Base-by-base conservation (phyloP, 176 grass and related monocot genomes). In the Lolium perenne region DNA sequence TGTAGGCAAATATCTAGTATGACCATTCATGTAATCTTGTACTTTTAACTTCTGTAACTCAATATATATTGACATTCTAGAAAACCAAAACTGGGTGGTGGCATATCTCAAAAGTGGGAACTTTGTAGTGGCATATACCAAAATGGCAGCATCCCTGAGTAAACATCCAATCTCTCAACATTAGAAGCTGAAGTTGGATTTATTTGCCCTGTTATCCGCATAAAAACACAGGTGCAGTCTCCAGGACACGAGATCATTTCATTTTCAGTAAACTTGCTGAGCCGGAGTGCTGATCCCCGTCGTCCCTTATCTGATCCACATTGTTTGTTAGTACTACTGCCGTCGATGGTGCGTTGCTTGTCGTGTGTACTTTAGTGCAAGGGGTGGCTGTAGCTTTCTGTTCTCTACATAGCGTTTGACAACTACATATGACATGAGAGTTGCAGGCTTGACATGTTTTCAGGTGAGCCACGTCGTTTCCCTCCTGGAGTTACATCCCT, bases 291-390 rank as follows among this genome's bases (percentile, higher is more conserved):
- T 50, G 45, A 74, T 50, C 71, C 45, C 16, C 12, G 35, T 40
- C 0, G 16, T 16, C 35, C 38, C 35, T 69, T 69, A 69, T 69
- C 66, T 35, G 16, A 69, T 69, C 46, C 2, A 35, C 2, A 35
- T 35, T 35, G 32, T 35, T 35, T 35, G 32, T 35, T 35, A 50
- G 22, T 17, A 9, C 22, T 75, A 9, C 22, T 75, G 14, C 72
- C 47, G 72, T 75, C 26, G 47, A 75, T 53, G 72, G 13, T 53
- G 72, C 72, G 48, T 54, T 53, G 23, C 48, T 29, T 76, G 48
- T 53, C 25, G 72, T 17, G 48, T 10, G 47, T 32, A 23, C 3
- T 75, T 16, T 29, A 29, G 22, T 26, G 72, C 72, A 17, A 45
- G 1, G 4, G 14, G 72, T 53, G 71, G 12, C 3, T 17, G 46